phyloP scores from a whole-genome alignment of 176 grass and related monocot genomes.

The Aegilops longissima region DNA sequence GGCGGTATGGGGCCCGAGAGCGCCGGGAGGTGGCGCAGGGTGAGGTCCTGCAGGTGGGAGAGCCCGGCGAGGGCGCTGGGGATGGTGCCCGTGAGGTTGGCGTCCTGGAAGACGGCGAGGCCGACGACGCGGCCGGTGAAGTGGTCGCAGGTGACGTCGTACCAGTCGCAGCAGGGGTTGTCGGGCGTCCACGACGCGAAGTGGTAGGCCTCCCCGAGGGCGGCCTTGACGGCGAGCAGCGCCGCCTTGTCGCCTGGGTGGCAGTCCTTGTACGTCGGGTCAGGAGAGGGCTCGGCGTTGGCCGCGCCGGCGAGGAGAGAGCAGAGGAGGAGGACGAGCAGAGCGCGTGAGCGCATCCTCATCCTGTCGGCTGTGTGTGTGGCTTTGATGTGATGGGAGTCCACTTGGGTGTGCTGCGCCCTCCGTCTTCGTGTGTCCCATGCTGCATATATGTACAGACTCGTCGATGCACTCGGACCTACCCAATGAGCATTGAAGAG shows the following conservation, averaged over 20 bases:
- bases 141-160: conserved; percentile 45
- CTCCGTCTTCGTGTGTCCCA: neutral
- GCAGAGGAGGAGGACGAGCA: neutral
- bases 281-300: neutral
- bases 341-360: neutral
- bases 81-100: conserved; percentile 33
- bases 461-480: neutral
- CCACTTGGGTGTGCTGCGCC: neutral
- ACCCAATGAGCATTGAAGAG: neutral
- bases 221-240: conserved; percentile 46
- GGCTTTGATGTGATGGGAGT: neutral
- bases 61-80: conserved; percentile 20
- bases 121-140: conserved; percentile 33
- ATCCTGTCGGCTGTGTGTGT: neutral
- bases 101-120: conserved; percentile 38
- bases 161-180: conserved; percentile 57
- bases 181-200: conserved; percentile 12
- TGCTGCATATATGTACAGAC: neutral
- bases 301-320: neutral
- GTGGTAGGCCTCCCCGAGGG: conserved; percentile 13
- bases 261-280: conserved; percentile 21
- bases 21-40: neutral
- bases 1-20: neutral
- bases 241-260: conserved; percentile 45
- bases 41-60: neutral